Conservation (phyloP, 2,329 filamentous ascomycete species). For the Blastomyces emzantsi region DNA sequence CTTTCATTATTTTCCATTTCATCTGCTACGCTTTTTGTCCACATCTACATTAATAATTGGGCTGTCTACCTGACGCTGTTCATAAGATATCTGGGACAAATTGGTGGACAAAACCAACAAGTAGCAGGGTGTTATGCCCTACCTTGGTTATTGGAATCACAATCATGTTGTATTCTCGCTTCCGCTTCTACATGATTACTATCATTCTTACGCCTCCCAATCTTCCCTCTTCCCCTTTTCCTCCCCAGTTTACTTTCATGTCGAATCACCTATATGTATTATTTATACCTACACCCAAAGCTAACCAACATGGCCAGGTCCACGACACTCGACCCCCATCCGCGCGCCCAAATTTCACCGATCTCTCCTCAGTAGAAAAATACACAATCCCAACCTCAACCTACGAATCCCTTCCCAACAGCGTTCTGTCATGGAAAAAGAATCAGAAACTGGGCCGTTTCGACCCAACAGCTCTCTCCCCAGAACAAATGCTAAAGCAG, state of each 20-base stretch:
- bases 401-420: constrained; percentile 79
- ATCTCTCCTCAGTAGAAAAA: constrained; percentile 74
- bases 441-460: constrained; percentile 93
- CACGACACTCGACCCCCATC: constrained; percentile 67
- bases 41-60: neutral
- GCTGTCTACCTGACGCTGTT: neutral
- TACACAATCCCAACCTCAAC: constrained; percentile 78
- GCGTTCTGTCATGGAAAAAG: constrained; percentile 92
- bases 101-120: neutral
- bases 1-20: neutral
- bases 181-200: neutral
- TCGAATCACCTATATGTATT: neutral
- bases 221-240: neutral
- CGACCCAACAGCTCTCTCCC: constrained; percentile 69
- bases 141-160: neutral
- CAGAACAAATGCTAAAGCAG: constrained; percentile 62
- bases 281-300: neutral
- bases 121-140: neutral
- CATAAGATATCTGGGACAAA: neutral
- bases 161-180: no score
- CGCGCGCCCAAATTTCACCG: constrained; percentile 69
- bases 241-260: no score
- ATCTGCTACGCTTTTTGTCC: neutral
- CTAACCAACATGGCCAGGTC: constrained; percentile 47
- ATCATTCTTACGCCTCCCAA: neutral